These are phyloP conservation scores for Nannochloropsis gaditana DNA, from an alignment of 108 stramenopile species.

Conservation along the genomic window DNA sequence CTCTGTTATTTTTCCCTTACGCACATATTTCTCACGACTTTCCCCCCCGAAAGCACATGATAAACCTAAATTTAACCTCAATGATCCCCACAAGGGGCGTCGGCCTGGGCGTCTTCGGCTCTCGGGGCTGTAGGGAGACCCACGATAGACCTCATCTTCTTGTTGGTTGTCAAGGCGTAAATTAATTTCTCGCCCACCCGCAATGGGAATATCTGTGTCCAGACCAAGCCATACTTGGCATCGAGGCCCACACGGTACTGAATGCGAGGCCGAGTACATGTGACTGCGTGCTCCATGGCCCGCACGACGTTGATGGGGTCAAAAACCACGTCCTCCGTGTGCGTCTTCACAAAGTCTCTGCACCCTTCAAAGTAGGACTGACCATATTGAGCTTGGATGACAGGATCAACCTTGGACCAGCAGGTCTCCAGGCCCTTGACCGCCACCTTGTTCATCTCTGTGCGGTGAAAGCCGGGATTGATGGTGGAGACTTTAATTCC, in stretches of 20 bases:
- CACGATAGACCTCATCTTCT: not conserved
- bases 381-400: not conserved
- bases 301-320: not conserved
- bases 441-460: not conserved
- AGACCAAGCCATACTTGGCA: slow-evolving; percentile 3
- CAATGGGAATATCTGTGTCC: slow-evolving; percentile 2
- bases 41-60: not conserved
- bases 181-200: not conserved
- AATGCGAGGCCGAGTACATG: slow-evolving; percentile 6
- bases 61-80: not conserved
- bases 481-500: slow-evolving; percentile 36
- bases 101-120: not conserved
- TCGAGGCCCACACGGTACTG: slow-evolving; percentile 7
- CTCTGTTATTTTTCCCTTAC: too few relatives aligned
- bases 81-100: not conserved
- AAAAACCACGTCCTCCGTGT: slow-evolving; percentile 18
- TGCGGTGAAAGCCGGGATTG: slow-evolving; percentile 23
- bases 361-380: not conserved
- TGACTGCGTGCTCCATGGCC: not conserved
- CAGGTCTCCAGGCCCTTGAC: not conserved
- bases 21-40: too few relatives aligned
- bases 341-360: not conserved
- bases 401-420: not conserved
- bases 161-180: slow-evolving; percentile 11
- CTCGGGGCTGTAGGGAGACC: not conserved